Evolutionary conservation across 2,329 filamentous ascomycete species (phyloP).

Genomic region (Colletotrichum cordylinicola): DNA sequence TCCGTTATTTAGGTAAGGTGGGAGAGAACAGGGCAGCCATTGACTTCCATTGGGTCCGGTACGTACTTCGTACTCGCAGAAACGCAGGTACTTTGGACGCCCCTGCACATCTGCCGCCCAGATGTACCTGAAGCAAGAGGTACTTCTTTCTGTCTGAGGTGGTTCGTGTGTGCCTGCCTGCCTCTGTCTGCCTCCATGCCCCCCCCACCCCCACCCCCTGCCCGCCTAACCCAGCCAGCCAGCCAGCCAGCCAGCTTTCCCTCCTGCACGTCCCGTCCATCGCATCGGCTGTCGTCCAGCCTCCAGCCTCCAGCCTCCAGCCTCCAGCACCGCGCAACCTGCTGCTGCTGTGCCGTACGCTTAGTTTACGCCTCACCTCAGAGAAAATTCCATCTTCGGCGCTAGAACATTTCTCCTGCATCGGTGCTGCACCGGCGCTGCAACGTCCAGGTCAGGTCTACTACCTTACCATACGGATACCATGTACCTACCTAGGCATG

Average conservation of each 20-base stretch:
- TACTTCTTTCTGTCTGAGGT: neutral
- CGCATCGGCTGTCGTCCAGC: too few species aligned
- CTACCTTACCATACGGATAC: neutral
- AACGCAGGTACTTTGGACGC: neutral
- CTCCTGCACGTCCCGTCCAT: too few species aligned
- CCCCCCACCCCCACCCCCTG: neutral
- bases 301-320: too few species aligned
- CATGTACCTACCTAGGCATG: neutral
- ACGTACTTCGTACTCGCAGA: neutral
- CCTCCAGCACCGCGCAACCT: neutral
- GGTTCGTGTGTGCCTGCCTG: too few species aligned
- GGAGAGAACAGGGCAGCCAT: too few species aligned
- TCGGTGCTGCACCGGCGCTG: neutral
- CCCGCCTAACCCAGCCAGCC: neutral
- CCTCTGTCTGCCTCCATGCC: neutral
- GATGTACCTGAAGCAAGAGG: neutral
- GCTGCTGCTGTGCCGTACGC: neutral
- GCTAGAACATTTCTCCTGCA: slow-evolving; percentile 18
- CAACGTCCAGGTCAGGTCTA: neutral
- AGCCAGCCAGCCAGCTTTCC: too few species aligned
- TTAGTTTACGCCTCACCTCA: neutral
- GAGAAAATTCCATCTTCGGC: slow-evolving; percentile 17
- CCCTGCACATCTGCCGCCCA: neutral
- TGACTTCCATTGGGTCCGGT: neutral
- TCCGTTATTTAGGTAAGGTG: neutral